Evolutionary conservation across 306 rosid species (phyloP), one percentile per base, ranked within the genome.

Genomic region (Comarum palustre): DNA sequence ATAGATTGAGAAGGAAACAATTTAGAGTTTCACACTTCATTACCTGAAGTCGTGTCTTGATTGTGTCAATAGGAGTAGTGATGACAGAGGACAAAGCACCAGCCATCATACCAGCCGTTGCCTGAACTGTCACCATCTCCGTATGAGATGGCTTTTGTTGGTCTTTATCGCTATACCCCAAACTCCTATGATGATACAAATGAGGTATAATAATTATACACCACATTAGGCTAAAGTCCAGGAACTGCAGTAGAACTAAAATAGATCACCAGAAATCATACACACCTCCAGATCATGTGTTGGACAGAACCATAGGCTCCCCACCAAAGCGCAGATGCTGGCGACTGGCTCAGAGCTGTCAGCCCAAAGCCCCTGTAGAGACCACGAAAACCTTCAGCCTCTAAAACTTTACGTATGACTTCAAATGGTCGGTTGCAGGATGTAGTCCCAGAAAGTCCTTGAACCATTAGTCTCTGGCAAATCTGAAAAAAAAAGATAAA

Each of bases 281-380:
- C 47, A 63, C 79, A 88, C 96, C 98, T 92, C 98, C 98, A 92
- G 47, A 92, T 84, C 19, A 85, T 76, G 84, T 92, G 96, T 12
- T 92, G 98, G 63, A 92, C 95, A 22, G 90, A 84, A 41, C 92
- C 98, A 77, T 92, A 92, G 48, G 90, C 87, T 68, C 95, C 98
- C 98, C 98, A 92, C 98, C 96, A 90, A 66, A 92, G 91, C 58
- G 96, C 98, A 77, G 92, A 85, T 71, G 98, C 96, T 8, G 98
- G 96, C 6, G 98, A 85, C 68, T 87, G 92, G 0, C 90, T 80
- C 66, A 88, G 46, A 17, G 87, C 96, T 3, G 92, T 90, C 73
- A 90, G 79, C 78, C 92, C 92, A 48, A 92, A 90, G 67, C 98
- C 96, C 84, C 96, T 88, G 75, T 87, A 90, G 52, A 92, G 38